Base-by-base conservation (phyloP, 2,329 filamentous ascomycete genomes). In the Hypoxylon rubiginosum region DNA sequence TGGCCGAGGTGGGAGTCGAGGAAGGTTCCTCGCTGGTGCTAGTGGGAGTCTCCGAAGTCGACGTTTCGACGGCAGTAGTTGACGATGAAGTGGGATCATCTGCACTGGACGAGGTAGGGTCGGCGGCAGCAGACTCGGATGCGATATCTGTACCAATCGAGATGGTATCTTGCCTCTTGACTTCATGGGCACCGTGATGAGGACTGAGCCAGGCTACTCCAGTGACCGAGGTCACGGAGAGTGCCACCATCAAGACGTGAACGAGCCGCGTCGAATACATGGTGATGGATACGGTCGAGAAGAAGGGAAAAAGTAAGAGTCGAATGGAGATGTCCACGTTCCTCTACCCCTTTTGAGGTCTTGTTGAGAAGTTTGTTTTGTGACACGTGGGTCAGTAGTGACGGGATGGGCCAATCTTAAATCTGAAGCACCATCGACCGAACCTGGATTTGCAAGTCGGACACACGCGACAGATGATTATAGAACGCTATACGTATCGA, bases 261-360 rank as follows among this genome's bases (percentile, higher is more conserved):
- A 86, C 64, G 53, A 84, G 70, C 62, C 80, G 81, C 58, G 77
- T 78, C 28, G 82, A 76, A 73, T 83, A 83, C 86, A 88, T 88
- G 60, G 55, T 79, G 75, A 21, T 49, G 45, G 51, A 43, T 64
- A 17, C 34, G 36, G 52, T 58, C 53, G 61, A 58, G 13, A 56
- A 58, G 24, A 62, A 58, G 36, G 36, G 45, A 56, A 39, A 39
- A 54, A 52, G 50, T 39, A 50, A 56, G 48, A 62, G 32, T 50
- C 34, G 45, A 60, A 60, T 60, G 58, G 55, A 39, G 58, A 24
- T 34, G 46, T 61, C 62, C 65, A 57, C 28, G 58, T 28, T 48
- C 51, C 56, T 62, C 54, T 59, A 57, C 56, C 64, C 53, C 57
- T 65, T 65, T 62, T 64, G 58, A 64, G 54, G 45, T 2, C 45